Evolutionary conservation across 75 land plant species (phyloP).

Genomic region (Isoetes taiwanensis): DNA sequence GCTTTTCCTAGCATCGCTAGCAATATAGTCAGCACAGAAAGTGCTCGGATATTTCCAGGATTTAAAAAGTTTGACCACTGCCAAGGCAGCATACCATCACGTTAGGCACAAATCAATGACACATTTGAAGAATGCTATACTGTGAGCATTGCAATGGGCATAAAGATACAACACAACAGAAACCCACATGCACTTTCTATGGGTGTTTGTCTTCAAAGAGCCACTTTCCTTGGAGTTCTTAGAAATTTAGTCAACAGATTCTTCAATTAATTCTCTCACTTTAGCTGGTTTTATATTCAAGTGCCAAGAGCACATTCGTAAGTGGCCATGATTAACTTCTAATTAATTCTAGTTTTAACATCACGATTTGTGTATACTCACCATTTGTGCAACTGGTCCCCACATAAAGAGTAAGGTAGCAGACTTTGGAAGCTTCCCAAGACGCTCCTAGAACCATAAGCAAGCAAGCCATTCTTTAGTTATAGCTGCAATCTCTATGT

Average conservation of each 20-base stretch:
- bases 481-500: not conserved
- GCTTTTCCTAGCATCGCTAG: constrained; percentile 29
- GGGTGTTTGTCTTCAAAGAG: not conserved
- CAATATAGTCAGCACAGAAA: constrained; percentile 27
- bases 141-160: not conserved
- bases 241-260: not conserved
- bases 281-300: too few species aligned
- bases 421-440: constrained; percentile 22
- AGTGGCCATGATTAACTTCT: not conserved
- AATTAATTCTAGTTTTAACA: not conserved
- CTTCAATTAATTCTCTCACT: not conserved
- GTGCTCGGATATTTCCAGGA: constrained; percentile 26
- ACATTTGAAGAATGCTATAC: not conserved
- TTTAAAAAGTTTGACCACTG: constrained; percentile 29
- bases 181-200: constrained; percentile 23
- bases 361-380: not conserved
- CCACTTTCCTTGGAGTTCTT: not conserved
- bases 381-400: constrained; percentile 87
- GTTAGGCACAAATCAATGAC: not conserved
- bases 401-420: constrained; percentile 53
- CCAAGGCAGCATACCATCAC: not conserved
- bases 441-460: constrained; percentile 20
- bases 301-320: not conserved
- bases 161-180: constrained; percentile 28
- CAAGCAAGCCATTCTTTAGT: too few species aligned